Evolutionary conservation across 495 filamentous ascomycete species (phyloP).

Genomic region (Hypoxylon intermedium): DNA sequence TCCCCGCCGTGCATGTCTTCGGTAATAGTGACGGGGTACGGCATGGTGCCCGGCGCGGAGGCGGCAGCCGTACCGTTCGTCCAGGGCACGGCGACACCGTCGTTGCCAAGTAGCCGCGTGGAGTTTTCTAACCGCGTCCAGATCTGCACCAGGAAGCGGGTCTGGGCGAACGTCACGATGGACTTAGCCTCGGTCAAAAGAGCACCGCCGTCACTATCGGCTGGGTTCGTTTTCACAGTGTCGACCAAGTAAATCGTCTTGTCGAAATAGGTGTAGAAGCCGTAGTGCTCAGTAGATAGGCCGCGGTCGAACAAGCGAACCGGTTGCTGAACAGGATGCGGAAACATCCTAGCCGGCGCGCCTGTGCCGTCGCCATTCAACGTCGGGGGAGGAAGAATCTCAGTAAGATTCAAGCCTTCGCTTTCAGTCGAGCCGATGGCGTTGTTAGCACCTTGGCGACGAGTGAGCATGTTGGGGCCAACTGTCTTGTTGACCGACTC

Average conservation of each 20-base stretch:
- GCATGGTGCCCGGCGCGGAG: constrained; percentile 72
- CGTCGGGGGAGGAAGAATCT: constrained; percentile 65
- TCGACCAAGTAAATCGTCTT: constrained; percentile 79
- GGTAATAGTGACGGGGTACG: constrained; percentile 83
- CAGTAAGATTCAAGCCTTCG: constrained; percentile 48
- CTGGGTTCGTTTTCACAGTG: constrained; percentile 47
- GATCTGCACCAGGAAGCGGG: constrained; percentile 86
- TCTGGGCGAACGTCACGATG: constrained; percentile 81
- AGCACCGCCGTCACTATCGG: constrained; percentile 72
- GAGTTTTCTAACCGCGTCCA: constrained; percentile 72
- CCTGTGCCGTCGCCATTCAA: constrained; percentile 71
- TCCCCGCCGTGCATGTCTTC: constrained; percentile 81
- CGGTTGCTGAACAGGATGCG: constrained; percentile 75
- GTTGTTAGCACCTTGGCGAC: constrained; percentile 43
- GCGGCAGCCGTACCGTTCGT: constrained; percentile 40
- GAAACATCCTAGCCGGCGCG: constrained; percentile 72
- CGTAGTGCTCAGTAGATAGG: constrained; percentile 81
- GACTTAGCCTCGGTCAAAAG: constrained; percentile 64
- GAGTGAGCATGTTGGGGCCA: constrained; percentile 45
- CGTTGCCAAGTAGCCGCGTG: constrained; percentile 49
- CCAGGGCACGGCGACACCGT: constrained; percentile 17
- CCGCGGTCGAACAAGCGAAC: constrained; percentile 86
- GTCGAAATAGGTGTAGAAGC: constrained; percentile 91
- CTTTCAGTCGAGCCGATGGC: constrained; percentile 17
- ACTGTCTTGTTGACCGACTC: constrained; percentile 42